Evolutionary conservation across 2,329 filamentous ascomycete species (phyloP).

Genomic region (Botrytis pseudocinerea): DNA sequence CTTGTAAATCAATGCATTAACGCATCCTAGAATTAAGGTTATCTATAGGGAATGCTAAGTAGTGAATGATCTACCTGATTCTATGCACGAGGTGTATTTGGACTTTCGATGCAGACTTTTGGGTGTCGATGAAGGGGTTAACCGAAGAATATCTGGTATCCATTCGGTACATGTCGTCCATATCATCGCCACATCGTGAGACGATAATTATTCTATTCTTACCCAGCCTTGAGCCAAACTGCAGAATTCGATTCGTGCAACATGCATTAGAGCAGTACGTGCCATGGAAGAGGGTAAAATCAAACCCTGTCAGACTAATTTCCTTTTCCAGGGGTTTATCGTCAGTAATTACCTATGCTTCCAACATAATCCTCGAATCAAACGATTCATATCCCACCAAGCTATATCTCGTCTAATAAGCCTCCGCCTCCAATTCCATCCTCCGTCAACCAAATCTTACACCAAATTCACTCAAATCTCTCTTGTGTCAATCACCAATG

Average conservation of each 20-base stretch:
- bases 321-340: constrained; percentile 13
- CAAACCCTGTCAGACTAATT: background rate
- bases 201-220: background rate
- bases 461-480: constrained; percentile 6
- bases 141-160: background rate
- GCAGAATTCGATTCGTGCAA: background rate
- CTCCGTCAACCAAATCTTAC: constrained; percentile 5
- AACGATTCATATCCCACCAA: background rate
- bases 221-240: background rate
- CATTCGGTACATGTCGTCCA: background rate
- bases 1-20: constrained; percentile 4
- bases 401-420: background rate
- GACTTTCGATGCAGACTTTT: background rate
- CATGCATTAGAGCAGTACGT: background rate
- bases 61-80: background rate
- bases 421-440: background rate
- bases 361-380: constrained; percentile 10
- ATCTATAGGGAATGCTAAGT: background rate
- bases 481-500: background rate
- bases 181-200: background rate
- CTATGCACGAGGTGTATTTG: background rate
- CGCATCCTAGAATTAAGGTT: constrained; percentile 18
- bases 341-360: background rate
- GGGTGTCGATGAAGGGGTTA: background rate
- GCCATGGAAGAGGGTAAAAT: background rate